Evolutionary conservation across 2,329 filamentous ascomycete species (phyloP).

Genomic region (Decorospora gaudefroyi): DNA sequence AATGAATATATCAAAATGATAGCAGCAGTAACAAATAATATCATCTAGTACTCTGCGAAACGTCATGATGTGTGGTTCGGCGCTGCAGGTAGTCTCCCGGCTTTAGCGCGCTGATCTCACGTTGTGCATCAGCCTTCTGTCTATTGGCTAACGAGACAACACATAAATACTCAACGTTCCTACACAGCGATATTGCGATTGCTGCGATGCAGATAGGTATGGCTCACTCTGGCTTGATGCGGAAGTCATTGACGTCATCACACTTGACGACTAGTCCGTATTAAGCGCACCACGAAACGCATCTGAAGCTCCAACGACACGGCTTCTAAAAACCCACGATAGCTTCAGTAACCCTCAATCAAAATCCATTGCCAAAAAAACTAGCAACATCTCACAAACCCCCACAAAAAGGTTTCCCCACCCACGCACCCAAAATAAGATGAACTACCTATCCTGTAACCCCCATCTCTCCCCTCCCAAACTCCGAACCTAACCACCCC

Average conservation of each 20-base stretch:
- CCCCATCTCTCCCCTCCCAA: background rate
- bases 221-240: background rate
- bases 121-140: background rate
- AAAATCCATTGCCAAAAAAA: background rate
- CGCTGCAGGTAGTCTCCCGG: too few relatives aligned
- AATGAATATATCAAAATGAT: too few relatives aligned
- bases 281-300: constrained; percentile 26
- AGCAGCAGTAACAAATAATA: too few relatives aligned
- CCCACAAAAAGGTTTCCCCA: constrained; percentile 12
- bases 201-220: background rate
- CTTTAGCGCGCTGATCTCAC: constrained; percentile 1
- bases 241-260: constrained; percentile 34
- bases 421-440: too few relatives aligned
- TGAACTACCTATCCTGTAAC: constrained; percentile 44
- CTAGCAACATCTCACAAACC: too few relatives aligned
- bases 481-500: background rate
- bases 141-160: background rate
- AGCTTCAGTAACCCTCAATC: background rate
- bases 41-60: too few relatives aligned
- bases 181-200: background rate
- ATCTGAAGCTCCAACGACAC: constrained; percentile 26
- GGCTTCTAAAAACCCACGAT: constrained; percentile 21
- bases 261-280: constrained; percentile 21
- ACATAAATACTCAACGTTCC: background rate
- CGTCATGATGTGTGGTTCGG: too few relatives aligned